Evolutionary conservation across 805 yeast genomes (phyloP), one percentile per base, ranked within the genome.

Genomic region (Hanseniaspora mollemarum): DNA sequence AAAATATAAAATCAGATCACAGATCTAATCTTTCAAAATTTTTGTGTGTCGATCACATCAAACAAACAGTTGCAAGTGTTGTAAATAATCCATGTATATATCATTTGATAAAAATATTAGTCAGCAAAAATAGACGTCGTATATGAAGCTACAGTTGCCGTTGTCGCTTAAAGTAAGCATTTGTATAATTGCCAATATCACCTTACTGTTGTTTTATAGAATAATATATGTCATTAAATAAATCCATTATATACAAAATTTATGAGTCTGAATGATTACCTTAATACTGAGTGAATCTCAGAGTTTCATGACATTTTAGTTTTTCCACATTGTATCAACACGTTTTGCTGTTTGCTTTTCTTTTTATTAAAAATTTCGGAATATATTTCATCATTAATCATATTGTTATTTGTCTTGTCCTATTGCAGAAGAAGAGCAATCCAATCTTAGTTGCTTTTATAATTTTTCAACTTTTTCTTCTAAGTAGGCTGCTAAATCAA

Each of bases 381-480:
- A 32, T 32, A 32, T 32, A 32, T 8, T n/a, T 32, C 35, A 32
- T 32, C 35, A 32, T 32, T 32, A 32, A 32, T 32, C 35, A 13
- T 32, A 32, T 32, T 32, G 10, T 32, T 32, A 8, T 13, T 32
- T 32, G 5, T 12, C 12, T 21, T 38, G n/a, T 22, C 28, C n/a
- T 2, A 22, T 40, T 26, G 7, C 31, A 19, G 6, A 9, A 10
- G 21, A 26, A 29, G 21, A 19, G 31, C 2, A 12, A 22, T 24
- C 13, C 16, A 1, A 4, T 25, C 15, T 35, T 35, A 16, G 24
- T 35, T 32, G 18, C 24, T 9, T 26, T 45, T 45, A 45, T 29
- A 45, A 45, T 29, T 45, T 45, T 45, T 45, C 49, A 45, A 37
- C 49, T 32, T 45, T 36, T 45, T 45, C 49, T 37, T 45, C 49